Base-by-base conservation (phyloP, 306 rosid species). In the Glycine latifolia region DNA sequence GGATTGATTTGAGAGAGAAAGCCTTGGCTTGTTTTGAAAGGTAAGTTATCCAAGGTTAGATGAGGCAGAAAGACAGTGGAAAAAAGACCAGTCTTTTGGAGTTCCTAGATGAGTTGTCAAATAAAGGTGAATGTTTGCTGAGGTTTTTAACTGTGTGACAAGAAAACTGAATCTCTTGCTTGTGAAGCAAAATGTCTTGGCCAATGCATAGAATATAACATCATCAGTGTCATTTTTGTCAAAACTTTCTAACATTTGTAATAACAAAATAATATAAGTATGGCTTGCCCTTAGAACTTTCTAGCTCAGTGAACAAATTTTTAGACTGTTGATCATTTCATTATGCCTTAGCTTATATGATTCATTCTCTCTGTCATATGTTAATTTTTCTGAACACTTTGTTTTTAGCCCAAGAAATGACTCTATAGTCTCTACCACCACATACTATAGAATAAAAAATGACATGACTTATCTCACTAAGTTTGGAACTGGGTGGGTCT, bases 151-250 rank as follows among this genome's bases (percentile, higher is more conserved):
- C 85, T 49, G 67, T 20, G 20, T 80, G 77, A n/a, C 85, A 91
- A 81, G 94, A 87, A 87, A 86, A 79, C 86, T 76, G 81, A 85
- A 87, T 90, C 87, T 78, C 85, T 91, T 91, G 91, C 90, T 87
- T 84, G 85, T 81, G 81, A 86, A 89, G 75, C 82, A 85, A 86
- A 31, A 77, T 86, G 88, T 88, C 84, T 87, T 11, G 73, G 54
- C 88, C 89, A 87, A 71, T 78, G 44, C 88, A 80, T 69, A 87
- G 87, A n/a, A n/a, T n/a, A n/a, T n/a, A n/a, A n/a, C n/a, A n/a
- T n/a, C n/a, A n/a, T n/a, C n/a, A n/a, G n/a, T n/a, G n/a, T n/a
- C n/a, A n/a, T n/a, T n/a, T n/a, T n/a, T n/a, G 77, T 83, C 81
- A 20, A 20, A n/a, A n/a, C n/a, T n/a, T n/a, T n/a, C n/a, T n/a